Percentiles rank a stretch among this genome's conserved stretches.
Evolutionary conservation across 177 flowering plant genomes (phyloP).

Genomic region (Vitis hybrid): DNA sequence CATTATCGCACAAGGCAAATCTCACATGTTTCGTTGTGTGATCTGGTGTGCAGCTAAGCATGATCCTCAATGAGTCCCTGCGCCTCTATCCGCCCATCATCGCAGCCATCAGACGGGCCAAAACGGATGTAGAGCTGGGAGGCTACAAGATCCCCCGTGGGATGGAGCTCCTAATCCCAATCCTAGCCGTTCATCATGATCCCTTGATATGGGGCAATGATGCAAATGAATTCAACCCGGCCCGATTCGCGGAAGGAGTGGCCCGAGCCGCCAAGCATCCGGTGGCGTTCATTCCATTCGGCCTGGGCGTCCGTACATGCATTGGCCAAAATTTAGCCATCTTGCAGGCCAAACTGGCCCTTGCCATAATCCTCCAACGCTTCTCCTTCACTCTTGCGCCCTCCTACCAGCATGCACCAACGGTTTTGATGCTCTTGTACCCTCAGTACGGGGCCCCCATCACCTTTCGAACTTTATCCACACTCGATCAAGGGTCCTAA

Average conservation of each 20-base stretch:
- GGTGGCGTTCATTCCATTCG: conserved; percentile 88
- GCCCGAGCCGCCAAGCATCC: conserved; percentile 88
- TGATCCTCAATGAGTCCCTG: conserved; percentile 88
- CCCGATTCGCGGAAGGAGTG: conserved; percentile 71
- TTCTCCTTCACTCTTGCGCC: conserved; percentile 68
- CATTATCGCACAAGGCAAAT: not conserved
- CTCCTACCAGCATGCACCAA: conserved; percentile 83
- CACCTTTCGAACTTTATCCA: conserved; percentile 37
- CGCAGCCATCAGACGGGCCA: conserved; percentile 87
- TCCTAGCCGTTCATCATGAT: conserved; percentile 96
- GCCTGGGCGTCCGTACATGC: conserved; percentile 84
- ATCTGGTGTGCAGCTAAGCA: conserved; percentile 61
- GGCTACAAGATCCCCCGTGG: conserved; percentile 70
- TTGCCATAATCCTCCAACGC: conserved; percentile 65
- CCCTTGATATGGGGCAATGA: conserved; percentile 80
- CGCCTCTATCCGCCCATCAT: conserved; percentile 85
- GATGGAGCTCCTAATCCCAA: conserved; percentile 85
- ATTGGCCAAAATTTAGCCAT: conserved; percentile 89
- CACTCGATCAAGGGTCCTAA: conserved; percentile 28
- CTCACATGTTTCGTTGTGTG: not conserved
- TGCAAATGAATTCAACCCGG: conserved; percentile 83
- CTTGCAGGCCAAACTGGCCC: conserved; percentile 69
- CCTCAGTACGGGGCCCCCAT: conserved; percentile 95
- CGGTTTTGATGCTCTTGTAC: conserved; percentile 80
- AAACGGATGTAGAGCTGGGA: conserved; percentile 74